phyloP scores from a whole-genome alignment of 441 rosid genomes.

The Populus hybrid region DNA sequence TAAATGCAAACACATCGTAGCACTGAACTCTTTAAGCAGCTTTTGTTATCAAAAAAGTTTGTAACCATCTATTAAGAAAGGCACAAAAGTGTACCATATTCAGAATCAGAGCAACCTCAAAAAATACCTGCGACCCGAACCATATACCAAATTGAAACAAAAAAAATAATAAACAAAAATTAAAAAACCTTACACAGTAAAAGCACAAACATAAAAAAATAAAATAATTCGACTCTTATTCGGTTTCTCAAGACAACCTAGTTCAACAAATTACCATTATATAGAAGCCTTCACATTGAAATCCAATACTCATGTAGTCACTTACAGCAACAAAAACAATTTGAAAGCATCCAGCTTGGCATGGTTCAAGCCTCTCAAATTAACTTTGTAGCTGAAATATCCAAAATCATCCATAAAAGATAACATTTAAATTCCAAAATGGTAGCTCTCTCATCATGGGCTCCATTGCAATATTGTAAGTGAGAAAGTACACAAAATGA shows the following conservation, averaged over 20 bases:
- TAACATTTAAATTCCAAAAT: neutral
- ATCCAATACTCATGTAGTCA: neutral
- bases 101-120: neutral
- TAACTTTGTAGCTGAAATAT: neutral
- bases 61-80: neutral
- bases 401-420: neutral
- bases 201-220: neutral
- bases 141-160: too few species aligned
- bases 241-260: neutral
- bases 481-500: neutral
- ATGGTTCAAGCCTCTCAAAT: neutral
- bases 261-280: constrained; percentile 3
- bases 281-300: neutral
- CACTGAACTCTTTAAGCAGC: neutral
- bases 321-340: neutral
- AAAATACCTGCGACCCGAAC: too few species aligned
- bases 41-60: neutral
- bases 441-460: neutral
- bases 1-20: neutral
- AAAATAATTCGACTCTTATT: neutral
- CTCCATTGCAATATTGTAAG: neutral
- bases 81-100: neutral
- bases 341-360: neutral
- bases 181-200: neutral
- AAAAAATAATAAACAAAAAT: neutral